Conservation (phyloP, 2,329 filamentous ascomycete species). For the Bipolaris sorokiniana region DNA sequence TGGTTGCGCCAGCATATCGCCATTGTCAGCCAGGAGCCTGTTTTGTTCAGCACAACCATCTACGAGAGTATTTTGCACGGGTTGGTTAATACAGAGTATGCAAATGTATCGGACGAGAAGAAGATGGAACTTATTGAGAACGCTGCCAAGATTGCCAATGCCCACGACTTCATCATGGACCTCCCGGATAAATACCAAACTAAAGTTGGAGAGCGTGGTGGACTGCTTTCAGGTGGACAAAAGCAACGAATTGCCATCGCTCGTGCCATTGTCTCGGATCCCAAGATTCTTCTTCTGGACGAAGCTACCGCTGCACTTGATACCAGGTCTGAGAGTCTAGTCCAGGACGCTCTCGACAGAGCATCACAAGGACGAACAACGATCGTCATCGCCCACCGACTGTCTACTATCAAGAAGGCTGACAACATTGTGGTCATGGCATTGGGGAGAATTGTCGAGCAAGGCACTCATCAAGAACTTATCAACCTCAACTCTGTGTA, state of each 20-base stretch:
- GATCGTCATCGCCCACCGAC: slow-evolving; percentile 92
- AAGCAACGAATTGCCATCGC: slow-evolving; percentile 97
- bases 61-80: slow-evolving; percentile 90
- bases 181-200: slow-evolving; percentile 92
- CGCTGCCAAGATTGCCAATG: slow-evolving; percentile 89
- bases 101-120: slow-evolving; percentile 69
- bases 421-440: slow-evolving; percentile 97
- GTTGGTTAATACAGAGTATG: slow-evolving; percentile 80
- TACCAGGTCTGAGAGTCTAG: slow-evolving; percentile 91
- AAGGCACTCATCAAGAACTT: slow-evolving; percentile 84
- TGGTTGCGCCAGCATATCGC: slow-evolving; percentile 94
- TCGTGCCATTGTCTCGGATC: slow-evolving; percentile 85
- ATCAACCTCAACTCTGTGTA: slow-evolving; percentile 76
- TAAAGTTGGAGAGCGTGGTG: slow-evolving; percentile 92
- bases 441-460: slow-evolving; percentile 84
- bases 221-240: slow-evolving; percentile 90
- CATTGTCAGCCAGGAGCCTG: slow-evolving; percentile 90
- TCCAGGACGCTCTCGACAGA: slow-evolving; percentile 88
- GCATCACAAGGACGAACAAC: slow-evolving; percentile 88
- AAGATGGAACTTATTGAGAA: slow-evolving; percentile 74
- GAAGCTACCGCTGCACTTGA: slow-evolving; percentile 95
- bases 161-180: slow-evolving; percentile 84
- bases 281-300: slow-evolving; percentile 89
- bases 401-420: slow-evolving; percentile 92
- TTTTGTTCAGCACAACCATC: slow-evolving; percentile 88